Evolutionary conservation across 1,139 yeast species (phyloP), one percentile per base, ranked within the genome.

Genomic region (Lodderomyces theae): DNA sequence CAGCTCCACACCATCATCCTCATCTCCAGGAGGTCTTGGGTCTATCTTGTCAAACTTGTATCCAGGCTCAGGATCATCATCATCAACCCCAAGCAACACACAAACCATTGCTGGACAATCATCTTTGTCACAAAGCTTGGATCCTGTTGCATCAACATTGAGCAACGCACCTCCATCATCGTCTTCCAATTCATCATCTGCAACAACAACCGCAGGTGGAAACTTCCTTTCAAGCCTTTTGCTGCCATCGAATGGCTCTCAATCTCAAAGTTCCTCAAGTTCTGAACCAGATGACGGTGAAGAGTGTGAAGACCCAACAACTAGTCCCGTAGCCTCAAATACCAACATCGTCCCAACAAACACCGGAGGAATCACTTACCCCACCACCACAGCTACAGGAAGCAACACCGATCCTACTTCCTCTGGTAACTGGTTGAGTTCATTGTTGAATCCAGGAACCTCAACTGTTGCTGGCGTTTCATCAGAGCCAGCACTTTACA

Each of bases 231-330:
- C 23, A 10, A 28, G 33, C 17, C 5, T 33, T 18, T 25, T 28
- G 22, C 37, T 33, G 12, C 35, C 22, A 37, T 21, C 38, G 11
- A 5, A 24, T 35, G 12, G 13, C n/a, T 33, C n/a, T n/a, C n/a
- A n/a, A n/a, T n/a, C 42, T 22, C 34, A 31, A 19, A 18, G 24
- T 11, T 19, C 34, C 24, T 31, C 34, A 4, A 34, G 26, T n/a
- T 23, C 40, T 4, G 26, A 24, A 9, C 21, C 19, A n/a, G 36
- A 41, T n/a, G 48, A 42, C 21, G 42, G 36, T 32, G 42, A 35
- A 23, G 50, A 40, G 36, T 42, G 45, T 35, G 45, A 42, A 40
- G 45, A 40, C 28, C 25, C 38, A 38, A 32, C 43, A 32, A 26
- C 40, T 10, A 36, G 40, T 33, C 25, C 40, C 18, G 35, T 40